Conservation (phyloP, 2,329 filamentous ascomycete species). For the Cytospora piceae region DNA sequence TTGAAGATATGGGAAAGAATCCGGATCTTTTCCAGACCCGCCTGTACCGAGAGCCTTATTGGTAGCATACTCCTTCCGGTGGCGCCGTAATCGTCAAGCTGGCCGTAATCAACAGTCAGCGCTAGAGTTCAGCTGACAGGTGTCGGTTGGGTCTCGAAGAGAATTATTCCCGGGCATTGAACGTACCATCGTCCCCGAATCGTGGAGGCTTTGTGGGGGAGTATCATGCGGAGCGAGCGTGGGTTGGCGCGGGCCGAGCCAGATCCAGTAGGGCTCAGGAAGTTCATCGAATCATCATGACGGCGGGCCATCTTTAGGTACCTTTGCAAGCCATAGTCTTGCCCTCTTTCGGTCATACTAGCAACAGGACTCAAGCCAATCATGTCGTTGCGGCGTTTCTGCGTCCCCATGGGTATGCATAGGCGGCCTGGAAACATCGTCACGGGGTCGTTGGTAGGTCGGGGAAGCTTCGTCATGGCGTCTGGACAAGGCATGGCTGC, state of each 20-base stretch:
- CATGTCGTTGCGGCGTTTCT: not conserved
- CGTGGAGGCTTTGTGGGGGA: slow-evolving; percentile 10
- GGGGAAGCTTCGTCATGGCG: not conserved
- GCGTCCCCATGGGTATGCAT: not conserved
- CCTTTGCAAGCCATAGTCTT: not conserved
- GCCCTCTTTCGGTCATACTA: not conserved
- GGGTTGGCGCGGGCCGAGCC: not conserved
- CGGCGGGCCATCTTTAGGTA: not conserved
- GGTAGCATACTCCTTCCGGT: not conserved
- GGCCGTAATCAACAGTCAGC: slow-evolving; percentile 8
- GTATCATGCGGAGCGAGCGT: slow-evolving; percentile 4
- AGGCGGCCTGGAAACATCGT: not conserved
- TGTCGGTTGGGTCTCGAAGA: slow-evolving; percentile 12
- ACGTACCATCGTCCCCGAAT: not conserved
- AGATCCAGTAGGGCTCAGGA: not conserved
- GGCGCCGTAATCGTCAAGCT: not conserved
- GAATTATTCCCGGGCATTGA: slow-evolving; percentile 5
- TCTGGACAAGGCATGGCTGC: not conserved
- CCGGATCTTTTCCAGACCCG: slow-evolving; percentile 7
- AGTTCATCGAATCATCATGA: slow-evolving; percentile 2
- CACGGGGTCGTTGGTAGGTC: not conserved
- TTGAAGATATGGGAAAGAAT: not conserved
- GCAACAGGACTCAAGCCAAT: not conserved
- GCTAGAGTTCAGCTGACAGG: slow-evolving; percentile 25
- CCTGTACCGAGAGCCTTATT: not conserved